These are phyloP conservation scores for Salvia rosmarinus DNA, from an alignment of 257 asterid species.

Conservation along the genomic window DNA sequence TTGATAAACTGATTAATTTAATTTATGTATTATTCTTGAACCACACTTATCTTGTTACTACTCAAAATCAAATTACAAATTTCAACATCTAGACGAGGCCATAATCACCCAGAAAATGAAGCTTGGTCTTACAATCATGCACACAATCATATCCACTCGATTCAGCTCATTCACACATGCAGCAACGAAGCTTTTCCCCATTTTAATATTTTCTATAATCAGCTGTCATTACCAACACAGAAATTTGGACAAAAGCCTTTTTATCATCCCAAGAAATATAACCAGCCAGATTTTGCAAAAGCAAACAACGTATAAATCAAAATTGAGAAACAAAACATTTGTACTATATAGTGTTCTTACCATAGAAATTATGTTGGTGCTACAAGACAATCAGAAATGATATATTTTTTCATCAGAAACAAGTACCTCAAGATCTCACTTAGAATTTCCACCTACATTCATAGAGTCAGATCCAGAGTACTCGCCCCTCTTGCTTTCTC, in stretches of 20 bases:
- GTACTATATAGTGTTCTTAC: constrained; percentile 35
- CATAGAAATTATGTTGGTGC: constrained; percentile 35
- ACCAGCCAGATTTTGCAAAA: constrained; percentile 22
- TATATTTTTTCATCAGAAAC: constrained; percentile 30
- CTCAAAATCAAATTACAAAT: no score
- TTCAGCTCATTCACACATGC: not conserved
- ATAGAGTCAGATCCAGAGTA: constrained; percentile 97
- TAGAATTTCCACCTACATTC: constrained; percentile 68
- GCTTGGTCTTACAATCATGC: no score
- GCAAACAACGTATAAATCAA: not conserved
- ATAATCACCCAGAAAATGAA: no score
- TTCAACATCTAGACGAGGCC: no score
- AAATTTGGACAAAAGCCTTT: not conserved
- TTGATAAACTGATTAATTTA: no score
- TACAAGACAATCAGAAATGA: constrained; percentile 40
- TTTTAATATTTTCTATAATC: constrained; percentile 1
- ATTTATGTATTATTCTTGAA: no score
- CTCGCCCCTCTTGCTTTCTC: constrained; percentile 59
- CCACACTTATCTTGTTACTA: no score
- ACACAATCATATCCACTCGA: no score
- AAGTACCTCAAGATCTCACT: constrained; percentile 83
- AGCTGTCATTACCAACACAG: not conserved
- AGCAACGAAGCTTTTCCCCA: not conserved
- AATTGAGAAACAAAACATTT: constrained; percentile 26
- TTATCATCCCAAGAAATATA: constrained; percentile 23